These are phyloP conservation scores for Boletus sp. DNA, from an alignment of 1,284 basidiomycete genomes.

Conservation along the genomic window DNA sequence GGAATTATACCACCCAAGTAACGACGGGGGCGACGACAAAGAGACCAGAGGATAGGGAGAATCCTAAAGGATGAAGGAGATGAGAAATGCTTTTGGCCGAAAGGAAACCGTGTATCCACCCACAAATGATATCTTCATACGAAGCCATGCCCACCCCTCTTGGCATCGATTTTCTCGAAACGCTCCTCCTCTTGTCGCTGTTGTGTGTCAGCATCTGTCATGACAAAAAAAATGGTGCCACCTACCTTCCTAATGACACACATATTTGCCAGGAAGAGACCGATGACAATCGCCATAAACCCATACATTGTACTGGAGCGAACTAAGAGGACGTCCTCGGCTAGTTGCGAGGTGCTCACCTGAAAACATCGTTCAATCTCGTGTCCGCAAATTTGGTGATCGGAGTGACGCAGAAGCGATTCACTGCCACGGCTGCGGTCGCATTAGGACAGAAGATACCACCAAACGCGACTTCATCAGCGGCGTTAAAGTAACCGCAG, in stretches of 20 bases:
- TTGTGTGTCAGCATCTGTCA: slow-evolving; percentile 13
- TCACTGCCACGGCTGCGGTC: slow-evolving; percentile 40
- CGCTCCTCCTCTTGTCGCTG: slow-evolving; percentile 77
- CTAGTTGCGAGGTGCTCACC: slow-evolving; percentile 41
- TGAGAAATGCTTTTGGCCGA: not conserved
- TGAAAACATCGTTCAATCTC: slow-evolving; percentile 78
- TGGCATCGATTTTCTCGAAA: slow-evolving; percentile 83
- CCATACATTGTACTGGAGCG: slow-evolving; percentile 61
- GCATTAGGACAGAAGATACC: slow-evolving; percentile 61
- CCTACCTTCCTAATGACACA: slow-evolving; percentile 80
- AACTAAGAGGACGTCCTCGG: not conserved
- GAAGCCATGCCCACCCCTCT: slow-evolving; percentile 80
- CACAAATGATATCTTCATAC: slow-evolving; percentile 50
- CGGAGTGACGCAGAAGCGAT: slow-evolving; percentile 62
- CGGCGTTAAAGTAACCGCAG: slow-evolving; percentile 78
- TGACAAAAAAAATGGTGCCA: not conserved
- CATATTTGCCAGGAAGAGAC: slow-evolving; percentile 72
- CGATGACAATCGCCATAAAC: slow-evolving; percentile 76
- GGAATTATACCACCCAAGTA: not conserved
- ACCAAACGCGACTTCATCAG: slow-evolving; percentile 56
- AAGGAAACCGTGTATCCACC: not conserved
- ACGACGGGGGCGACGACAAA: not conserved
- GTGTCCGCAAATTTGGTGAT: slow-evolving; percentile 65
- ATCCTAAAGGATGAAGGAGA: not conserved
- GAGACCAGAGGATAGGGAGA: not conserved